Evolutionary conservation across 352 stramenopile species (phyloP).

Genomic region (Aphanomyces euteiches): DNA sequence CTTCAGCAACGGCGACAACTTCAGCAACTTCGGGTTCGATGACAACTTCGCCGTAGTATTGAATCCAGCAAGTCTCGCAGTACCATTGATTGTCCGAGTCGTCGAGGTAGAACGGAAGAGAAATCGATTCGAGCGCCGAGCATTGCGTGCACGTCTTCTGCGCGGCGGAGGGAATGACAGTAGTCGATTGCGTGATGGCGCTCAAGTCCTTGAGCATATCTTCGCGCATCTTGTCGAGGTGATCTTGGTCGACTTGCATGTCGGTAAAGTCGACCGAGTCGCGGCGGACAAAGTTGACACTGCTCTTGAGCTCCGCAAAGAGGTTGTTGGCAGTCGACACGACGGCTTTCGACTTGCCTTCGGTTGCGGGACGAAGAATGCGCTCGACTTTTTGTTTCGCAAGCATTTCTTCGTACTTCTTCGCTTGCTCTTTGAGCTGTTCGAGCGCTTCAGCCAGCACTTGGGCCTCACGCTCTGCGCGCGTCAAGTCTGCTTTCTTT

Average conservation of each 20-base stretch:
- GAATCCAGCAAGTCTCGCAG: slow-evolving; percentile 85
- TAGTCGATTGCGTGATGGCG: slow-evolving; percentile 71
- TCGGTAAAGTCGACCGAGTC: slow-evolving; percentile 66
- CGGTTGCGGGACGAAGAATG: slow-evolving; percentile 63
- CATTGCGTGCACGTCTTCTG: slow-evolving; percentile 80
- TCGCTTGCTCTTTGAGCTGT: slow-evolving; percentile 77
- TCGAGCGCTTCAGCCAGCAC: slow-evolving; percentile 77
- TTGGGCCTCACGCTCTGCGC: slow-evolving; percentile 64
- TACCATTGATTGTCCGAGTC: slow-evolving; percentile 76
- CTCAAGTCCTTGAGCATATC: slow-evolving; percentile 73
- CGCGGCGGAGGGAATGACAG: slow-evolving; percentile 54
- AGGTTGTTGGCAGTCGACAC: slow-evolving; percentile 79
- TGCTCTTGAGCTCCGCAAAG: slow-evolving; percentile 64
- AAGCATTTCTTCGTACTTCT: slow-evolving; percentile 81
- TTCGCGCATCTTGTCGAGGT: slow-evolving; percentile 47
- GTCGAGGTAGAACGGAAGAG: slow-evolving; percentile 43
- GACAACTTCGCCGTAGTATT: slow-evolving; percentile 43
- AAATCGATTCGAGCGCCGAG: slow-evolving; percentile 51
- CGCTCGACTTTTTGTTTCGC: slow-evolving; percentile 64
- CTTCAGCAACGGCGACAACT: neutral
- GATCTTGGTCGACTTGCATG: slow-evolving; percentile 41
- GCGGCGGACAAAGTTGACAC: slow-evolving; percentile 70
- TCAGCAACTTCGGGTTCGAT: slow-evolving; percentile 7
- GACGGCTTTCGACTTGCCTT: slow-evolving; percentile 69
- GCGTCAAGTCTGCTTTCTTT: slow-evolving; percentile 63